Conservation (phyloP, 345 rosid genomes). For the Zanthoxylum bungeanum region DNA sequence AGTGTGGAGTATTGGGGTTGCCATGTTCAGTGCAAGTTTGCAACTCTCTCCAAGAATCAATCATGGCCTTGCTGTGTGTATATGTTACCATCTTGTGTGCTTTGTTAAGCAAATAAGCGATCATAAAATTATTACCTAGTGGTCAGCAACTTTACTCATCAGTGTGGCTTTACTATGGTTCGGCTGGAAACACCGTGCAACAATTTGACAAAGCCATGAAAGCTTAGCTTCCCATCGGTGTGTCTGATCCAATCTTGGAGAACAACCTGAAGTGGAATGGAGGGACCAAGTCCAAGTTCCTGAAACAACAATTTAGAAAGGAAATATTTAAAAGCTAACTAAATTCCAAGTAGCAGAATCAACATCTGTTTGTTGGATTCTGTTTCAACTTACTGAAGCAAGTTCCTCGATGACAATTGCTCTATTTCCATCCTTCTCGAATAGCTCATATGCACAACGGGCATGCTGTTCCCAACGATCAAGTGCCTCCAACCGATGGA, state of each 20-base stretch:
- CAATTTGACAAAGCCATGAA: conserved; percentile 82
- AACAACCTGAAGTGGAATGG: conserved; percentile 84
- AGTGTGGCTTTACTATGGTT: conserved; percentile 28
- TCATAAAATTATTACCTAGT: background rate
- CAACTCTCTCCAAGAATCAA: background rate
- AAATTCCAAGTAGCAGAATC: background rate
- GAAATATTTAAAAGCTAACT: background rate
- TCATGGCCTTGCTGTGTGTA: background rate
- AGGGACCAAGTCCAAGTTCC: conserved; percentile 97
- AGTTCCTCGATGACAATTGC: conserved; percentile 88
- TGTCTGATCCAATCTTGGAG: conserved; percentile 93
- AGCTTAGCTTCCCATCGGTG: conserved; percentile 91
- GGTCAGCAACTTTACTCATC: conserved; percentile 13
- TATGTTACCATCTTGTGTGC: background rate
- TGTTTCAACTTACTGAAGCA: conserved; percentile 61
- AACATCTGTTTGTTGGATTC: background rate
- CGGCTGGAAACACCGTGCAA: conserved; percentile 76
- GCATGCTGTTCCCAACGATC: conserved; percentile 89
- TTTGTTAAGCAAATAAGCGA: background rate
- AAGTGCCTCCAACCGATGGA: conserved; percentile 90
- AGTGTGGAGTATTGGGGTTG: background rate
- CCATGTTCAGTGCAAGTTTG: background rate
- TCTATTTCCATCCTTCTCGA: conserved; percentile 89
- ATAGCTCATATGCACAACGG: conserved; percentile 76
- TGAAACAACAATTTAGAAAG: conserved; percentile 28